Percentiles rank a stretch among this genome's conserved stretches.
Conservation (phyloP, 2,329 filamentous ascomycete species). For the Cylindrodendrum hubeiense region DNA sequence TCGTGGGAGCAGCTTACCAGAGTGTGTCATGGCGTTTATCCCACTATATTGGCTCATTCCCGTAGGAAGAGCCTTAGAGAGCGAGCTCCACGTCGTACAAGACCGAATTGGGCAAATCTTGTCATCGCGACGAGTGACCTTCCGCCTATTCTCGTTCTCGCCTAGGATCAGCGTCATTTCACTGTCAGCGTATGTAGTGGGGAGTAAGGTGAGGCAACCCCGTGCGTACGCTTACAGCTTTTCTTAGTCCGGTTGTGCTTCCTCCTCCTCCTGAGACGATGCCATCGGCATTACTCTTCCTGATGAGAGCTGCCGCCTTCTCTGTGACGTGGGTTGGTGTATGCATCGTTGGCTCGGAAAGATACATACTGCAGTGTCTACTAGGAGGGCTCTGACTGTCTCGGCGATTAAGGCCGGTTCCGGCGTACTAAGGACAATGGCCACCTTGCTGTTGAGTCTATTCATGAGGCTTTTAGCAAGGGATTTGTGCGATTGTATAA, state of each 20-base stretch:
- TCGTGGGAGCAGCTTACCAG: constrained; percentile 50
- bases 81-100: constrained; percentile 73
- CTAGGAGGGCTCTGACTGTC: neutral
- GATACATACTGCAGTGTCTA: neutral
- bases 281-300: constrained; percentile 61
- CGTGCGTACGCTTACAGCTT: constrained; percentile 67
- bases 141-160: constrained; percentile 69
- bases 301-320: constrained; percentile 62
- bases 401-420: neutral
- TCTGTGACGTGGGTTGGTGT: constrained; percentile 70
- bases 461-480: neutral
- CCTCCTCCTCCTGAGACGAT: constrained; percentile 48
- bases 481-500: neutral
- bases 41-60: constrained; percentile 68
- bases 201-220: constrained; percentile 65
- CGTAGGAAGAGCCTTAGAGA: constrained; percentile 69
- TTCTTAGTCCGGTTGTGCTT: constrained; percentile 65
- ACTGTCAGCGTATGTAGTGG: constrained; percentile 71
- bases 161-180: constrained; percentile 77
- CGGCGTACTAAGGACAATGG: neutral
- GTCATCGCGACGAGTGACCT: constrained; percentile 68
- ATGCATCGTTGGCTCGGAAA: constrained; percentile 67
- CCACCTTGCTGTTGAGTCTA: neutral
- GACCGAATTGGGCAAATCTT: constrained; percentile 70
- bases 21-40: constrained; percentile 75